A percentile compares a stretch with the other conserved stretches of the same genome.
These are phyloP conservation scores for Diophrys sp. DNA, from an alignment of 73 alveolate genomes.

Conservation along the genomic window DNA sequence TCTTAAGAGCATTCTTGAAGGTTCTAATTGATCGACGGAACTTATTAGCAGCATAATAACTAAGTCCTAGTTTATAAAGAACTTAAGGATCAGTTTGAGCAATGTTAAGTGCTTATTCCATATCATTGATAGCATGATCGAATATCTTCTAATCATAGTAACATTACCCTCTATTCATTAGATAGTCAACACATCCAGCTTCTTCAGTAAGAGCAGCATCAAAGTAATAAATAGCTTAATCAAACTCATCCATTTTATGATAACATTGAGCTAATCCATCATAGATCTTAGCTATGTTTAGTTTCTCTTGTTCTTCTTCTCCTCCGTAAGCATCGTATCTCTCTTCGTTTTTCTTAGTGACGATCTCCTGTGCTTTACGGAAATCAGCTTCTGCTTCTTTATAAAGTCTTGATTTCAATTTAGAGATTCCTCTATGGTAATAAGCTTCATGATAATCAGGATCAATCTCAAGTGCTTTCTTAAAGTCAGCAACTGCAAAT, in stretches of 20 bases:
- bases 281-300: slow-evolving; percentile 58
- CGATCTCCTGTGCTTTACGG: slow-evolving; percentile 5
- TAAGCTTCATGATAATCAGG: slow-evolving; percentile 65
- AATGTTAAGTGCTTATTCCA: slow-evolving; percentile 61
- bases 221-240: slow-evolving; percentile 71
- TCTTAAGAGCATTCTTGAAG: slow-evolving; percentile 21
- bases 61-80: slow-evolving; percentile 78
- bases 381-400: slow-evolving; percentile 79
- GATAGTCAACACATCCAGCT: slow-evolving; percentile 61
- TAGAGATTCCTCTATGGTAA: slow-evolving; percentile 78
- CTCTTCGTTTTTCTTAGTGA: neutral
- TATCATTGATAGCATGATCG: slow-evolving; percentile 69
- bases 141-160: slow-evolving; percentile 55
- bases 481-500: slow-evolving; percentile 75
- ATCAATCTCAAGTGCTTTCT: slow-evolving; percentile 69
- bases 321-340: neutral
- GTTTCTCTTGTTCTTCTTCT: slow-evolving; percentile 44
- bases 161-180: slow-evolving; percentile 77
- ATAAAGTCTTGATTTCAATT: slow-evolving; percentile 55
- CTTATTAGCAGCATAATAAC: slow-evolving; percentile 67
- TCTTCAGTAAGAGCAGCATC: slow-evolving; percentile 66
- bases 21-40: slow-evolving; percentile 71
- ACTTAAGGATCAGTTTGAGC: slow-evolving; percentile 78
- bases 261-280: slow-evolving; percentile 83
- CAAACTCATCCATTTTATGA: slow-evolving; percentile 72